These are phyloP conservation scores for Penicillium robsamsonii DNA, from an alignment of 495 filamentous ascomycete genomes.

Conservation along the genomic window DNA sequence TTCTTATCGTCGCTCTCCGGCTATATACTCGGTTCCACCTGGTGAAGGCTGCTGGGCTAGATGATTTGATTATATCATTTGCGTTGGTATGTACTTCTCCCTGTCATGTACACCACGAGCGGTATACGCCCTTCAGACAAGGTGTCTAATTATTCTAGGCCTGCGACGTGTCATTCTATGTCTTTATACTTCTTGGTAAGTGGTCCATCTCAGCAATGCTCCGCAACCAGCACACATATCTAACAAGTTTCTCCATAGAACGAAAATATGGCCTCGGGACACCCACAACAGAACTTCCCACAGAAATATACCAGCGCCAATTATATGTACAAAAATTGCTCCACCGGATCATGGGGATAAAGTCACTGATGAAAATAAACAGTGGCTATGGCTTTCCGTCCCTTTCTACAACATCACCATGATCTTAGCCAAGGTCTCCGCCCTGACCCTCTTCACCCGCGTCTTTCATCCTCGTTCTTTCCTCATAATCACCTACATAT, in stretches of 20 bases:
- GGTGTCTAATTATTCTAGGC: constrained; percentile 12
- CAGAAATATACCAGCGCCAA: constrained; percentile 1
- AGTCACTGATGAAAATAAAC: not conserved
- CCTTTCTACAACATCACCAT: constrained; percentile 46
- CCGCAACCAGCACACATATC: not conserved
- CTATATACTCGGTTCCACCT: constrained; percentile 33
- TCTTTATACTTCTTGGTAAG: constrained; percentile 32
- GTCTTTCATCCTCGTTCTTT: constrained; percentile 37
- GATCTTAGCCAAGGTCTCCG: constrained; percentile 45
- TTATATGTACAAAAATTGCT: constrained; percentile 13
- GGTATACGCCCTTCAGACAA: not conserved
- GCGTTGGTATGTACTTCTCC: constrained; percentile 30
- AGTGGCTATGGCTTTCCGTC: constrained; percentile 40
- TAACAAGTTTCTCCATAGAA: constrained; percentile 17
- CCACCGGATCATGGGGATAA: not conserved
- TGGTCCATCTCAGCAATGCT: not conserved
- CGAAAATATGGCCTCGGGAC: constrained; percentile 19
- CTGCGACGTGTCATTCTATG: constrained; percentile 23
- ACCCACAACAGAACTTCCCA: not conserved
- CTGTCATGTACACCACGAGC: not conserved
- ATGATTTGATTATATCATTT: constrained; percentile 33
- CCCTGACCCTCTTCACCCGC: constrained; percentile 39
- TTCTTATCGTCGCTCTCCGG: constrained; percentile 31
- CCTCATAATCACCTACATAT: constrained; percentile 25
- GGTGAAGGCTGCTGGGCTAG: constrained; percentile 33